Percentiles rank a stretch among this genome's conserved stretches.
phyloP scores from a whole-genome alignment of 2,329 filamentous ascomycete species.

The Xylaria sp. region DNA sequence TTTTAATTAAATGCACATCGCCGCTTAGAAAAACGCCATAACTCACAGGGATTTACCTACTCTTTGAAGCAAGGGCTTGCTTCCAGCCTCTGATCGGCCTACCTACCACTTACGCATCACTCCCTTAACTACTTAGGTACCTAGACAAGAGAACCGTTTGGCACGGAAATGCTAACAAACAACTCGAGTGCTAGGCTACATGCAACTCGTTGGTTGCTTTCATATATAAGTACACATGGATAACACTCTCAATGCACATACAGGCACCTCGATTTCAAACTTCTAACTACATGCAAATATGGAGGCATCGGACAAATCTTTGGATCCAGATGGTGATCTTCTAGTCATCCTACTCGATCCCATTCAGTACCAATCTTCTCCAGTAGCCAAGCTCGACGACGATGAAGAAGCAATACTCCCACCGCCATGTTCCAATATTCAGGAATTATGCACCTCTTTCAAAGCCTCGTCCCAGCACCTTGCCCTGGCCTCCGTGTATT shows the following conservation, averaged over 20 bases:
- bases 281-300: not conserved
- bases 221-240: not conserved
- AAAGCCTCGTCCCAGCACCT: conserved; percentile 5
- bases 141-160: too few species aligned
- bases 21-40: too few species aligned
- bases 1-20: too few species aligned
- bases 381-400: not conserved
- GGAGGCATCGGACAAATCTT: not conserved
- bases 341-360: not conserved
- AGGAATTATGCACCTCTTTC: not conserved
- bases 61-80: too few species aligned
- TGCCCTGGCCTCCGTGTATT: not conserved
- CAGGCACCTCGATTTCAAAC: not conserved
- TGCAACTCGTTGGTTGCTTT: not conserved
- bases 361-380: not conserved
- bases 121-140: too few species aligned
- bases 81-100: too few species aligned
- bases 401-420: not conserved
- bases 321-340: conserved; percentile 24
- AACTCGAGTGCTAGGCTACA: not conserved
- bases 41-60: too few species aligned
- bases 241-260: not conserved
- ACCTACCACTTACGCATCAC: too few species aligned
- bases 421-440: not conserved
- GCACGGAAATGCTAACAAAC: too few species aligned